Evolutionary conservation across 305 asterid species (phyloP).

Genomic region (Rubia peregrina): DNA sequence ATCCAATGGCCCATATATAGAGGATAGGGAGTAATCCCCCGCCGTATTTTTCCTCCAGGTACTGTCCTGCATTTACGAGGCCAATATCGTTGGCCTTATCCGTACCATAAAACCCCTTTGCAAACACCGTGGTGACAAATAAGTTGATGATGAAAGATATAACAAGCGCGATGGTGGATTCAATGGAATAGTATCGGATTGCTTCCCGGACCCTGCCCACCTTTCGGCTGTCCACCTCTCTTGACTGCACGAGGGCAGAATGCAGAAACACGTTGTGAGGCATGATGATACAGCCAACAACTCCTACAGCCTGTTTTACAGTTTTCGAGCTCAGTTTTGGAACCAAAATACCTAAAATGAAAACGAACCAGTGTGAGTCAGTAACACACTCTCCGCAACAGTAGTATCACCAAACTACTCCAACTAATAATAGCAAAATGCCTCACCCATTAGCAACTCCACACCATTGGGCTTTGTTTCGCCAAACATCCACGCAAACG

Average conservation of each 20-base stretch:
- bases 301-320: constrained; percentile 78
- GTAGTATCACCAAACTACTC: not conserved
- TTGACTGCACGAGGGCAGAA: constrained; percentile 83
- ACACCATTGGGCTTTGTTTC: constrained; percentile 75
- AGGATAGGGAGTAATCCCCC: constrained; percentile 77
- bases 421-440: not conserved
- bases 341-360: constrained; percentile 57
- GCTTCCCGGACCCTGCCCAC: constrained; percentile 76
- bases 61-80: constrained; percentile 78
- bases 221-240: constrained; percentile 58
- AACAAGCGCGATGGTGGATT: constrained; percentile 57
- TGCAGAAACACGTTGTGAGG: constrained; percentile 95
- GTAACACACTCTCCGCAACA: not conserved
- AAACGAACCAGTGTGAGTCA: constrained; percentile 5
- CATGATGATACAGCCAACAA: constrained; percentile 86
- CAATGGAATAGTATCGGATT: constrained; percentile 69
- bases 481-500: constrained; percentile 97
- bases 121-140: constrained; percentile 77
- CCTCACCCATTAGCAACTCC: constrained; percentile 70
- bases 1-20: constrained; percentile 84
- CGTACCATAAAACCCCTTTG: constrained; percentile 74
- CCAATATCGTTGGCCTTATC: constrained; percentile 65
- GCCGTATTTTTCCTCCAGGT: constrained; percentile 69
- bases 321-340: constrained; percentile 81
- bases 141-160: constrained; percentile 74